Base-by-base conservation (phyloP, 441 rosid species). In the Jatropha multifida region DNA sequence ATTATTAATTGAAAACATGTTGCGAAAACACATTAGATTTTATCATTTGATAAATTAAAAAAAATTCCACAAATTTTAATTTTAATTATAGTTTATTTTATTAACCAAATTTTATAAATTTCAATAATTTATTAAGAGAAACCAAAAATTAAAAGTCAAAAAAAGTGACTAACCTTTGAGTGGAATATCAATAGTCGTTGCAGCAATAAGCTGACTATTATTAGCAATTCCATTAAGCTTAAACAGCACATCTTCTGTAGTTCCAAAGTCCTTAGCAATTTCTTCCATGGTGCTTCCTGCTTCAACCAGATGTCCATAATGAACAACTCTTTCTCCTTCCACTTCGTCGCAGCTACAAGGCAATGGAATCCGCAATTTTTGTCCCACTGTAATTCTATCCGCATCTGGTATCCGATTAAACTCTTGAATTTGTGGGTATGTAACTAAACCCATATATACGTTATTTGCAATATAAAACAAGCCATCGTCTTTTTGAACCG, bases 331-430 rank as follows among this genome's bases (percentile, higher is more conserved):
- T 64, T 79, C 23, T 17, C 85, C 88, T 23, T 78, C 75, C 68
- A 88, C 83, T 5, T 74, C 72, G 9, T 88, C 94, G 10, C 94
- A 91, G 84, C 98, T 91, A 80, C 94, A 93, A 3, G 96, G 91
- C 66, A 91, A 75, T 3, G 95, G 94, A 62, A 90, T 84, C 81
- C 77, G 73, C 44, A 91, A 75, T 41, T 27, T 68, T 71, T 89
- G 83, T 56, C 89, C 94, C 0, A n/a, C 0, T 0, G 37, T 2
- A 26, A 92, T 87, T 26, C 9, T 0, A 78, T 70, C 0, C 0
- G 79, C 0, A 27, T 76, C 11, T 63, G 82, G 17, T 49, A 91
- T 78, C 2, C 1, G 4, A 71, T 89, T 93, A 13, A 69, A 68
- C 17, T 26, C 77, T 75, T 5, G 69, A 67, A 91, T 89, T 80